Evolutionary conservation across 305 asterid species (phyloP).

Genomic region (Fraxinus nigra): DNA sequence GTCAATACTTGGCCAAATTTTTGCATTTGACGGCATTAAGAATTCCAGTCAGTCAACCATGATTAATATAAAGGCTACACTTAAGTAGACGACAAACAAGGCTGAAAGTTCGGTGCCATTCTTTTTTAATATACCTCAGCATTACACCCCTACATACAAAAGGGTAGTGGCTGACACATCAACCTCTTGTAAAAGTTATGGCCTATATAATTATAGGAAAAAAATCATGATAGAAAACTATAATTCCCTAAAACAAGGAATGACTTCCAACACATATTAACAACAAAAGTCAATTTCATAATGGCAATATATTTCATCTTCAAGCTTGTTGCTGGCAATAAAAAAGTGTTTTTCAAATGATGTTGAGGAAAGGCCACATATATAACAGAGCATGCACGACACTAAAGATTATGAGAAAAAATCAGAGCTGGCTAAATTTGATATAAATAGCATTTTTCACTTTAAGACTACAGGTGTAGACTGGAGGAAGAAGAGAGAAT

Average conservation of each 20-base stretch:
- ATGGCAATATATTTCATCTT: background rate
- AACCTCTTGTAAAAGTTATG: background rate
- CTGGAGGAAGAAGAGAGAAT: background rate
- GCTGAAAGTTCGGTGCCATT: background rate
- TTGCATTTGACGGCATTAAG: background rate
- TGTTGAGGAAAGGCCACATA: background rate
- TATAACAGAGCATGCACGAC: background rate
- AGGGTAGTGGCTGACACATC: background rate
- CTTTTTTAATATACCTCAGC: background rate
- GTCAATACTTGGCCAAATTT: background rate
- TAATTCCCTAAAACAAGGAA: background rate
- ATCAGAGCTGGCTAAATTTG: background rate
- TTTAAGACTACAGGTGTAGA: background rate
- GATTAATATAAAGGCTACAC: background rate
- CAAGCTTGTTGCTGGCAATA: background rate
- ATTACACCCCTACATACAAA: background rate
- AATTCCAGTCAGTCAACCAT: background rate
- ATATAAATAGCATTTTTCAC: background rate
- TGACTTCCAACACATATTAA: background rate
- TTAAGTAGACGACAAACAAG: background rate
- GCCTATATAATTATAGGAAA: background rate
- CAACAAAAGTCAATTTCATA: background rate
- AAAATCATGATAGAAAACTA: background rate
- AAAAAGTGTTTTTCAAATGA: background rate
- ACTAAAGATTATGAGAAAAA: background rate